Percentiles rank a stretch among this genome's conserved stretches.
Conservation (phyloP, 805 yeast species). For the Yarrowia yakushimensis region DNA sequence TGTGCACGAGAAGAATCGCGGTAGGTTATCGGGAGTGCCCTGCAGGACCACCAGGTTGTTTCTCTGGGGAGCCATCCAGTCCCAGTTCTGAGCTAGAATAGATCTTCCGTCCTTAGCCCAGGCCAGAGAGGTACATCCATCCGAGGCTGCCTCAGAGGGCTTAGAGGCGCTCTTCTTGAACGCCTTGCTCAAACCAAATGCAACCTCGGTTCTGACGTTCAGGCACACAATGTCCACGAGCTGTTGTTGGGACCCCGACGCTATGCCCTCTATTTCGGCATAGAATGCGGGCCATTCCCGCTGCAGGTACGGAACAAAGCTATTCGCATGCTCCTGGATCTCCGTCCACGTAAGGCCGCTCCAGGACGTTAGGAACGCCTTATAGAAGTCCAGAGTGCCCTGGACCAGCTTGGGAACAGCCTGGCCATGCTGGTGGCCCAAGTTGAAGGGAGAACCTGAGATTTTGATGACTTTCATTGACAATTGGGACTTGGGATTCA, state of each 20-base stretch:
- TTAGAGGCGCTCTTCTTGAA: not conserved
- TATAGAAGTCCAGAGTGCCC: slow-evolving; percentile 37
- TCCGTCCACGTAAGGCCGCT: slow-evolving; percentile 37
- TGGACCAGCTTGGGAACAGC: slow-evolving; percentile 37
- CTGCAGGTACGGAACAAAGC: slow-evolving; percentile 36
- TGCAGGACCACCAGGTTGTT: slow-evolving; percentile 36
- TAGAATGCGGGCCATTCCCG: slow-evolving; percentile 36
- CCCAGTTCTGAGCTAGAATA: slow-evolving; percentile 44
- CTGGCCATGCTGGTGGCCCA: slow-evolving; percentile 41
- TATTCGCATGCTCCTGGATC: slow-evolving; percentile 35
- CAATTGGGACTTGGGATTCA: not conserved
- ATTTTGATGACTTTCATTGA: slow-evolving; percentile 26
- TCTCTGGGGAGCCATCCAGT: slow-evolving; percentile 39
- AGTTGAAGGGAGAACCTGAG: slow-evolving; percentile 29
- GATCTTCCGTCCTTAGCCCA: slow-evolving; percentile 33
- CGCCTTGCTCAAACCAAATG: slow-evolving; percentile 31
- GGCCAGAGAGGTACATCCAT: slow-evolving; percentile 43
- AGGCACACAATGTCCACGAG: slow-evolving; percentile 41
- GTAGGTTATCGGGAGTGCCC: slow-evolving; percentile 33
- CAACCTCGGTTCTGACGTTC: slow-evolving; percentile 43
- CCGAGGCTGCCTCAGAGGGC: slow-evolving; percentile 30
- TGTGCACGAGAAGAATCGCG: slow-evolving; percentile 36
- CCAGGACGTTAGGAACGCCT: slow-evolving; percentile 32
- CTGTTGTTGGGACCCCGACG: slow-evolving; percentile 39
- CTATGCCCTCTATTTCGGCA: slow-evolving; percentile 42